Base-by-base conservation (phyloP, 352 stramenopile genomes). In the Phytophthora lateralis region DNA sequence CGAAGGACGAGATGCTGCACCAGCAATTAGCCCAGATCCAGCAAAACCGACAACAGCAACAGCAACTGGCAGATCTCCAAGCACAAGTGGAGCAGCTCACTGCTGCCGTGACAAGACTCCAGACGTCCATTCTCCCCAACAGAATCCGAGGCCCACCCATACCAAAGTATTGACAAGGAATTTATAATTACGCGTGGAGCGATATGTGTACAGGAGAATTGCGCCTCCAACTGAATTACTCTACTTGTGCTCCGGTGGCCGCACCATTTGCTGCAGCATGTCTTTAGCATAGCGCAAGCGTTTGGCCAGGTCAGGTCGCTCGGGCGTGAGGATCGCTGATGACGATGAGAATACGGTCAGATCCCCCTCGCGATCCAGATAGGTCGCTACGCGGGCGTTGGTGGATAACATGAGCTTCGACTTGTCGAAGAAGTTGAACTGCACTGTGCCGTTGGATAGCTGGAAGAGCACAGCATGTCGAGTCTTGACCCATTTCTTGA, bases 401-500 rank as follows among this genome's bases (percentile, higher is more conserved):
- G 85, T 68, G 1, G 93, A 97, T 35, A 99, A 76, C 41, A 99
- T 69, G 4, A 99, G 82, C 69, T 99, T 97, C 11, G 97, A 98
- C 39, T 91, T 74, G 72, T 99, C 97, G 56, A 98, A 98, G 66
- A 99, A 99, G 37, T 98, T 93, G 45, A 97, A 92, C 74, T 98
- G 92, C 34, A 98, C 89, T 27, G 94, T 98, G 50, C 94, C 78
- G 76, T 99, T 98, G 20, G 94, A 98, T 26, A 99, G 75, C 48
- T 97, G 92, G 69, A 99, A 99, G 4, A 99, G 83, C 68, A 99
- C 97, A 2, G 97, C 97, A 65, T 99, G 96, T 42, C 96, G 96
- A 20, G 97, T 99, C 55, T 97, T 97, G 63, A 99, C 86, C 97
- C 96, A 99, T 71, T 99, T 99, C 67, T 98, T 98, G 39, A 99